A percentile compares a stretch with the other conserved stretches of the same genome.
Conservation (phyloP, 2,329 filamentous ascomycete species). For the Pyrenophora tritici-repentis region DNA sequence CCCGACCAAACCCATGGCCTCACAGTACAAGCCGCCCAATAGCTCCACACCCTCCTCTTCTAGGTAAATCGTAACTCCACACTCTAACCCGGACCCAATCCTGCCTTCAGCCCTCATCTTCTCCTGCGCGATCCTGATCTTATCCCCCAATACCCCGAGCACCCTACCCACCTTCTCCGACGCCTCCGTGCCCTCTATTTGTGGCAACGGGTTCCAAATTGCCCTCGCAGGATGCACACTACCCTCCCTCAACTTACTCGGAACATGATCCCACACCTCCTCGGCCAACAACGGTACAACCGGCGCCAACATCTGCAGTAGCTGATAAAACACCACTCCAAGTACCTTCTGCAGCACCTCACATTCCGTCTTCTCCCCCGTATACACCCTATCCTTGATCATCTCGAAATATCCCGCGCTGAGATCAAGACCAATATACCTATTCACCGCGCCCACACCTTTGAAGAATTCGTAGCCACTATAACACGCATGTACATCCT, state of each 20-base stretch:
- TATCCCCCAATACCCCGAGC: constrained; percentile 55
- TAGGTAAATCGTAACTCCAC: constrained; percentile 60
- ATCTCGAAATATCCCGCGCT: constrained; percentile 95
- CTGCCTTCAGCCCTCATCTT: constrained; percentile 70
- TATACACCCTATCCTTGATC: constrained; percentile 90
- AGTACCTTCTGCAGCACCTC: constrained; percentile 62
- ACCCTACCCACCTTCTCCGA: no score
- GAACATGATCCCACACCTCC: constrained; percentile 82
- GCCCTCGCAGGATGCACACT: constrained; percentile 35
- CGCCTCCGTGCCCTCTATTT: no score
- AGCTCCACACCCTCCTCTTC: background rate
- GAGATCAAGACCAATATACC: constrained; percentile 80
- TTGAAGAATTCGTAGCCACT: constrained; percentile 80
- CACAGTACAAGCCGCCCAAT: background rate
- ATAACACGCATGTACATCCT: constrained; percentile 68
- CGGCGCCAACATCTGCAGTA: constrained; percentile 79
- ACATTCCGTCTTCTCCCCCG: constrained; percentile 70
- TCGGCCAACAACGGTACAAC: constrained; percentile 83
- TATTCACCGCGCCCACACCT: constrained; percentile 73
- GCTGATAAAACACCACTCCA: constrained; percentile 67
- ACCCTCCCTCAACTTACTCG: constrained; percentile 61
- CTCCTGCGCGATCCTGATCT: constrained; percentile 78
- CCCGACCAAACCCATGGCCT: no score
- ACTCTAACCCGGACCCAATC: constrained; percentile 81
- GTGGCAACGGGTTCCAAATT: constrained; percentile 29